Conservation (phyloP, 1,284 basidiomycete species). For the Moesziomyces sp. region DNA sequence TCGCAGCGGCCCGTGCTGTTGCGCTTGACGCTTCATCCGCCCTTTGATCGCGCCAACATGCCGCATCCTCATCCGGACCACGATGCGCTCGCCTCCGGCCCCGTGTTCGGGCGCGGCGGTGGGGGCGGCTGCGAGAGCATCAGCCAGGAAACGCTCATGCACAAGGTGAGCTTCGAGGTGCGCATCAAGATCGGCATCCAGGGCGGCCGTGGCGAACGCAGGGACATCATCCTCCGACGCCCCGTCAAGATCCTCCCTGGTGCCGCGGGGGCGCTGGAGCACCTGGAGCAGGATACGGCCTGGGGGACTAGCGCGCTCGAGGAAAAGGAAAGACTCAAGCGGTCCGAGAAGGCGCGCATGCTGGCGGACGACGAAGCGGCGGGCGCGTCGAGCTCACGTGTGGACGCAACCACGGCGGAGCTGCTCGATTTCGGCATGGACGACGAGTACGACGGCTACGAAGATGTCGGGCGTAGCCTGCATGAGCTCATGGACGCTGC, state of each 20-base stretch:
- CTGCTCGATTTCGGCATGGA: slow-evolving; percentile 49
- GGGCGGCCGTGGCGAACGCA: slow-evolving; percentile 38
- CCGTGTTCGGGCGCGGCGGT: slow-evolving; percentile 53
- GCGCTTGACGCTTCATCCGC: slow-evolving; percentile 58
- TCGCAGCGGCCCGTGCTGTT: slow-evolving; percentile 55
- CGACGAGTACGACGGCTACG: slow-evolving; percentile 60
- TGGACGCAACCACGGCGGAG: not conserved
- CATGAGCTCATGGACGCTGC: slow-evolving; percentile 35
- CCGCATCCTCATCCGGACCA: slow-evolving; percentile 64
- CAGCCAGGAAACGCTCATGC: slow-evolving; percentile 63
- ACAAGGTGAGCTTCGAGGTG: slow-evolving; percentile 62
- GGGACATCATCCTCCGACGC: slow-evolving; percentile 50
- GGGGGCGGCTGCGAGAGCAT: slow-evolving; percentile 64
- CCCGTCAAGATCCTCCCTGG: slow-evolving; percentile 58
- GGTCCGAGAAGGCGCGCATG: slow-evolving; percentile 41
- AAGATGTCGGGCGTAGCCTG: slow-evolving; percentile 48
- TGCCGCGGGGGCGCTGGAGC: slow-evolving; percentile 48
- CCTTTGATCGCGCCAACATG: slow-evolving; percentile 59
- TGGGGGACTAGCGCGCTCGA: slow-evolving; percentile 1
- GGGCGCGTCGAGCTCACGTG: slow-evolving; percentile 20
- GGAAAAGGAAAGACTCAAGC: slow-evolving; percentile 36
- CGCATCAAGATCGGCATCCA: slow-evolving; percentile 55
- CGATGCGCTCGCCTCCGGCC: slow-evolving; percentile 54
- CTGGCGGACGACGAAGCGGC: slow-evolving; percentile 8
- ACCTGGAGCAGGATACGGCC: not conserved